Evolutionary conservation across 2,329 filamentous ascomycete species (phyloP).

Genomic region (Sporothrix phasma): DNA sequence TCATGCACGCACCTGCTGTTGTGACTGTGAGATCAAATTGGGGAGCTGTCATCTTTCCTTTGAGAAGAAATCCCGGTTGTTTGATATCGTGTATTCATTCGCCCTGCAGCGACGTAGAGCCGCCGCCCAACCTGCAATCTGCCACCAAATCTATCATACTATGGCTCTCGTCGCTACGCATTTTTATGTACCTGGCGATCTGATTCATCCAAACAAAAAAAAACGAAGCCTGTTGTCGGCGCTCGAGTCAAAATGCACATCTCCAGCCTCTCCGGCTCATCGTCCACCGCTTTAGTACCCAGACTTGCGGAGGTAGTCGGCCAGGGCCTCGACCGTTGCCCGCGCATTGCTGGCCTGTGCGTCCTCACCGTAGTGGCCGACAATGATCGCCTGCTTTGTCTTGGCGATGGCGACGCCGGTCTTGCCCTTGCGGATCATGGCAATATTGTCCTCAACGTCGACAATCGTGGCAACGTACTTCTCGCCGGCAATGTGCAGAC

Average conservation of each 20-base stretch:
- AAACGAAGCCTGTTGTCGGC: not conserved
- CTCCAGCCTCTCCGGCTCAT: not conserved
- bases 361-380: constrained; percentile 74
- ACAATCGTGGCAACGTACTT: constrained; percentile 70
- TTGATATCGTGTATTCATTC: constrained; percentile 1
- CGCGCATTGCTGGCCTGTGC: constrained; percentile 66
- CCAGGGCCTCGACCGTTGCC: constrained; percentile 70
- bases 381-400: constrained; percentile 77
- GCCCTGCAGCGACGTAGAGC: not conserved
- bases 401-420: constrained; percentile 75
- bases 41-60: too few relatives aligned
- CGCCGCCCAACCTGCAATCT: not conserved
- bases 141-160: constrained; percentile 12
- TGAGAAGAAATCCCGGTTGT: too few relatives aligned
- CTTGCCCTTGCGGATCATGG: constrained; percentile 41
- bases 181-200: constrained; percentile 5
- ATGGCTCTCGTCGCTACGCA: not conserved
- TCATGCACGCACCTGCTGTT: too few relatives aligned
- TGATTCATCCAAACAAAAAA: constrained; percentile 2
- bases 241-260: not conserved
- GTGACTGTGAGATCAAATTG: too few relatives aligned
- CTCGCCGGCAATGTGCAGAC: constrained; percentile 64
- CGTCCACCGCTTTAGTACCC: constrained; percentile 52
- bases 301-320: constrained; percentile 72
- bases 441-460: constrained; percentile 42